A percentile compares a stretch with the other conserved stretches of the same genome.
Evolutionary conservation across 441 rosid species (phyloP).

Genomic region (Gossypium davidsonii): DNA sequence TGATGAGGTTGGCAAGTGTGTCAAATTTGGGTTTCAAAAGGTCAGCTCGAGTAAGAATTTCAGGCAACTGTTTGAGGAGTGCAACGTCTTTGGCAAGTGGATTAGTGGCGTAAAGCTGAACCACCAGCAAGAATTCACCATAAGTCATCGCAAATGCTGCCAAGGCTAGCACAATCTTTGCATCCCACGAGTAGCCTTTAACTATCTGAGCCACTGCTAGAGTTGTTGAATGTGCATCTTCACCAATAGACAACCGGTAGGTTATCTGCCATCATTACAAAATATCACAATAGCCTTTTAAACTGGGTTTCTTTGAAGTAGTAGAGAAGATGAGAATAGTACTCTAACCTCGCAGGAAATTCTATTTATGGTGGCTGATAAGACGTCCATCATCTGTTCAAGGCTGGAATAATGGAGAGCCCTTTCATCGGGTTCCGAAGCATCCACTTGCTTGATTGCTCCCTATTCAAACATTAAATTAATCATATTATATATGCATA

Average conservation of each 20-base stretch:
- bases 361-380: slow-evolving; percentile 37
- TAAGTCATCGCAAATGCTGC: slow-evolving; percentile 38
- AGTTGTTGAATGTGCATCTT: slow-evolving; percentile 35
- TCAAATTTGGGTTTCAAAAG: slow-evolving; percentile 29
- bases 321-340: not conserved
- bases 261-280: slow-evolving; percentile 25
- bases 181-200: slow-evolving; percentile 34
- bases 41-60: slow-evolving; percentile 18
- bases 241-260: slow-evolving; percentile 31
- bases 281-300: not conserved
- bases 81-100: slow-evolving; percentile 40
- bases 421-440: slow-evolving; percentile 32
- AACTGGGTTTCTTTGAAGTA: not conserved
- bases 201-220: slow-evolving; percentile 30
- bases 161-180: slow-evolving; percentile 38
- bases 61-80: slow-evolving; percentile 37
- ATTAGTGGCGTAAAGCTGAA: slow-evolving; percentile 36
- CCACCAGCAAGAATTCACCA: slow-evolving; percentile 44
- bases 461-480: slow-evolving; percentile 22
- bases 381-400: slow-evolving; percentile 28
- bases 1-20: slow-evolving; percentile 22
- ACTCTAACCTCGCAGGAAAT: slow-evolving; percentile 52
- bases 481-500: not conserved
- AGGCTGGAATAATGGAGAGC: slow-evolving; percentile 23
- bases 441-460: slow-evolving; percentile 28